These are phyloP conservation scores for Sequoiadendron giganteum DNA, from an alignment of 75 land plant genomes.

Conservation along the genomic window DNA sequence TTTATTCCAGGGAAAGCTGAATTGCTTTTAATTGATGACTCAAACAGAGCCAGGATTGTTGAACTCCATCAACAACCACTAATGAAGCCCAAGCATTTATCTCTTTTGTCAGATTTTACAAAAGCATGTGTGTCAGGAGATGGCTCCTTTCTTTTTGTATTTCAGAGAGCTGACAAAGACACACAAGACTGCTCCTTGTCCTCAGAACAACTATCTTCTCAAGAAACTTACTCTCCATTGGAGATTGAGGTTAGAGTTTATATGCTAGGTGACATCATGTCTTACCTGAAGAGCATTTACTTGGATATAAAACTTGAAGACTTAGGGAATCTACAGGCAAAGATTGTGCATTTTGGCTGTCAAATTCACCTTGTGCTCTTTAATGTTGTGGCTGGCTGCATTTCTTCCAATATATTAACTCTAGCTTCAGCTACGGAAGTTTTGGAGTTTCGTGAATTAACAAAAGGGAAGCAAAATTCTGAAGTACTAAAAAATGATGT, in stretches of 20 bases:
- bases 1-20: background rate
- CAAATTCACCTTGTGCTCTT: constrained; percentile 6
- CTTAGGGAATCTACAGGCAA: background rate
- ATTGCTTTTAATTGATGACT: constrained; percentile 1
- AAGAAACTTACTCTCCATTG: background rate
- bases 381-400: background rate
- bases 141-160: background rate
- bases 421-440: background rate
- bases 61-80: background rate
- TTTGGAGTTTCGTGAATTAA: background rate
- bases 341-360: background rate
- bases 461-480: background rate
- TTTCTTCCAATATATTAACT: background rate
- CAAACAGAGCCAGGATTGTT: background rate
- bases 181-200: background rate
- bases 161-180: background rate
- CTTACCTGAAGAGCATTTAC: background rate
- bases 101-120: background rate
- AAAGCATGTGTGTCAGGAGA: background rate
- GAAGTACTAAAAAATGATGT: background rate
- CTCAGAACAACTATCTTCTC: background rate
- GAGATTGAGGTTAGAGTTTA: background rate
- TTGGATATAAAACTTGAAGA: background rate
- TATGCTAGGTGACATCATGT: background rate
- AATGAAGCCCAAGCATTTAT: background rate